phyloP scores from a whole-genome alignment of 805 yeast genomes.

The Wickerhamiella allomyrinae region DNA sequence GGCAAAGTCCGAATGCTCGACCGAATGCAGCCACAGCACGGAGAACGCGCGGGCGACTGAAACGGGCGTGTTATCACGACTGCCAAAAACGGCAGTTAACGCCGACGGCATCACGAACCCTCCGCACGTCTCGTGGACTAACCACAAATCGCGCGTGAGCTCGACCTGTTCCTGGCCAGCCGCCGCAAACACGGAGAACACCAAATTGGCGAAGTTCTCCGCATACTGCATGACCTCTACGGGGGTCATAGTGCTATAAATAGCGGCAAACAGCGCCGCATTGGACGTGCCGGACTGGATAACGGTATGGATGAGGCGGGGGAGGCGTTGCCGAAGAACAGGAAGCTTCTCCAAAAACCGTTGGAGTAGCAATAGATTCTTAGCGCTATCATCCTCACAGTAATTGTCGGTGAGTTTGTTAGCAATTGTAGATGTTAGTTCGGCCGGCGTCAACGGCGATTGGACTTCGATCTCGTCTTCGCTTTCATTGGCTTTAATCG shows the following conservation, averaged over 20 bases:
- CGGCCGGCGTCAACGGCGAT: conserved; percentile 13
- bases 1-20: conserved; percentile 32
- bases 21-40: conserved; percentile 63
- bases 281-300: conserved; percentile 1
- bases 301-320: not conserved
- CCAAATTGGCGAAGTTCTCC: conserved; percentile 1
- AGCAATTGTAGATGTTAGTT: conserved; percentile 20
- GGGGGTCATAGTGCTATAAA: conserved; percentile 5
- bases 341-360: not conserved
- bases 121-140: conserved; percentile 37
- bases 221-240: conserved; percentile 7
- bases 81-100: conserved; percentile 39
- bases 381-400: conserved; percentile 3
- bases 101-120: conserved; percentile 59
- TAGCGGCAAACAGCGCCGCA: conserved; percentile 9
- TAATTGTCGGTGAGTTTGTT: conserved; percentile 16
- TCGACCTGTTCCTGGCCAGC: conserved; percentile 54
- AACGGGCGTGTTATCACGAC: conserved; percentile 23
- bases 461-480: conserved; percentile 22
- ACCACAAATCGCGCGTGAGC: conserved; percentile 49
- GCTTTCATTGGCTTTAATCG: not conserved
- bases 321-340: not conserved
- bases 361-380: not conserved
- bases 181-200: conserved; percentile 18
- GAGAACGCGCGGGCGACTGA: conserved; percentile 42